phyloP scores from a whole-genome alignment of 441 rosid species.

The Adansonia gregorii region DNA sequence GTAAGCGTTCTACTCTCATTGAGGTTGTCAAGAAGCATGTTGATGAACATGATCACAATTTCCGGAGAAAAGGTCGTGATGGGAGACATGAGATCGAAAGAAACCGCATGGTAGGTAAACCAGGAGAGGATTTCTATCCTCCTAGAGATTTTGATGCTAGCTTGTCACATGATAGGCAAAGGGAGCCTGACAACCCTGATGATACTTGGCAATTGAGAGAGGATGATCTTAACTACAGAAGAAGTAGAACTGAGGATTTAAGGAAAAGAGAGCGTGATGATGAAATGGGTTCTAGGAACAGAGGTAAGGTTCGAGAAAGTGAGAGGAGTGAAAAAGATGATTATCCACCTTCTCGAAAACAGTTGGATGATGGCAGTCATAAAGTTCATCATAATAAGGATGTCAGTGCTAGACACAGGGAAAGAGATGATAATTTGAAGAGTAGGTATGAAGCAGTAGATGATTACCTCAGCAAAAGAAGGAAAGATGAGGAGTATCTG shows the following conservation, averaged over 20 bases:
- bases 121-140: constrained; percentile 64
- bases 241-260: constrained; percentile 64
- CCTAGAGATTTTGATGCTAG: constrained; percentile 60
- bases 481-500: constrained; percentile 73
- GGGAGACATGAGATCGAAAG: constrained; percentile 67
- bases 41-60: constrained; percentile 58
- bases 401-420: constrained; percentile 54
- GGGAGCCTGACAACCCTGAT: constrained; percentile 65
- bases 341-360: constrained; percentile 63
- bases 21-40: constrained; percentile 53
- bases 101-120: constrained; percentile 44
- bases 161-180: constrained; percentile 52
- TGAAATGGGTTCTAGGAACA: constrained; percentile 70
- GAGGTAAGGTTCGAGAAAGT: constrained; percentile 65
- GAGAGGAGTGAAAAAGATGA: constrained; percentile 77
- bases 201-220: constrained; percentile 67
- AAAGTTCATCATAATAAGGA: constrained; percentile 65
- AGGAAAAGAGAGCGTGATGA: constrained; percentile 78
- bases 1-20: constrained; percentile 44
- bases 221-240: constrained; percentile 60
- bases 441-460: constrained; percentile 57
- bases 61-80: constrained; percentile 63
- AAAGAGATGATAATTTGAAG: constrained; percentile 63
- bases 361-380: constrained; percentile 65
- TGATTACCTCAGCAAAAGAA: constrained; percentile 75